Conservation (phyloP, 306 rosid species). For the Biancaea sappan region DNA sequence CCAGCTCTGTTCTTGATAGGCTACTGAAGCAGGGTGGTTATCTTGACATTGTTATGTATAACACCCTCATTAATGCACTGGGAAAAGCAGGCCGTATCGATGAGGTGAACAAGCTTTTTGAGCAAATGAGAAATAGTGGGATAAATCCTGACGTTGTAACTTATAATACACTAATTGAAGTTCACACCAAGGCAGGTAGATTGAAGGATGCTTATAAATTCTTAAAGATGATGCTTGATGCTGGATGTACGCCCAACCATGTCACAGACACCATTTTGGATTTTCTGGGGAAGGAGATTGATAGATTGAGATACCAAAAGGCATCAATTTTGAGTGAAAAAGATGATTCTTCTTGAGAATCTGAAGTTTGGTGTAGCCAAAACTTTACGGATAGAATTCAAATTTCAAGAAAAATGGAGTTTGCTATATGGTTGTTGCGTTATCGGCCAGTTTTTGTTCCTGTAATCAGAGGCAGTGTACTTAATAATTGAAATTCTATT, state of each 20-base stretch:
- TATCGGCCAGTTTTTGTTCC: conserved; percentile 2
- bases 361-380: background rate
- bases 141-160: conserved; percentile 90
- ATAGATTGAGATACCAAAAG: conserved; percentile 67
- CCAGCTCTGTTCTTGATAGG: conserved; percentile 77
- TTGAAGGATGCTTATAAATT: conserved; percentile 83
- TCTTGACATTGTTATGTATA: conserved; percentile 92
- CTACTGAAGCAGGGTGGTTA: conserved; percentile 84
- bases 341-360: conserved; percentile 47
- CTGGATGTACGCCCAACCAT: conserved; percentile 86
- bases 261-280: conserved; percentile 89
- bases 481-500: background rate
- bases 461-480: background rate
- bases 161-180: conserved; percentile 85
- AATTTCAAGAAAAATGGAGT: background rate
- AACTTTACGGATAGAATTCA: background rate
- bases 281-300: conserved; percentile 86
- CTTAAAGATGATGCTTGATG: conserved; percentile 85
- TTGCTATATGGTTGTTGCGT: conserved; percentile 2
- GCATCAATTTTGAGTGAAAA: conserved; percentile 66
- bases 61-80: conserved; percentile 81
- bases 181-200: conserved; percentile 85
- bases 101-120: conserved; percentile 72
- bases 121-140: conserved; percentile 79
- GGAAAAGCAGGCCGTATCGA: conserved; percentile 84